Conservation (phyloP, 257 asterid species). For the Leonotis leonurus region DNA sequence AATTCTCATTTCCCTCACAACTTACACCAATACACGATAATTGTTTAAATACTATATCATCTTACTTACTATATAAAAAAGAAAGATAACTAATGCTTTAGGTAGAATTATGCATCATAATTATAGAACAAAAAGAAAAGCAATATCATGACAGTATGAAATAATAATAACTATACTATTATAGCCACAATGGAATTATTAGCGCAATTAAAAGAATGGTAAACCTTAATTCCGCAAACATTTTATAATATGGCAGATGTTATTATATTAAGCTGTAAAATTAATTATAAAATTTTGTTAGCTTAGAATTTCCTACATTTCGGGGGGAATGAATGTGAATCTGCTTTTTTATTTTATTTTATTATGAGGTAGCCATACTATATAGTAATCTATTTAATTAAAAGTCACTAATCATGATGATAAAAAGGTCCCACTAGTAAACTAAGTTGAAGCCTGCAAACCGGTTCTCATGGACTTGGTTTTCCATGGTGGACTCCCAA, state of each 20-base stretch:
- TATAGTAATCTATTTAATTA: conserved; percentile 7
- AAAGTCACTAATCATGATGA: conserved; percentile 7
- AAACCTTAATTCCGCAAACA: not conserved
- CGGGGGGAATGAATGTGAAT: not conserved
- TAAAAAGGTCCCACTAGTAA: conserved; percentile 19
- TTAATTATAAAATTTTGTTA: not conserved
- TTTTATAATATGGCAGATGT: not conserved
- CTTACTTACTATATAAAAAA: not conserved
- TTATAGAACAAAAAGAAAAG: conserved; percentile 22
- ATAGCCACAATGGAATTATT: conserved; percentile 7
- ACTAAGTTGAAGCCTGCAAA: conserved; percentile 26
- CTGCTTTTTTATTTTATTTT: not conserved
- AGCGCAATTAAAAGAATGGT: conserved; percentile 13
- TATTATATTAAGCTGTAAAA: not conserved
- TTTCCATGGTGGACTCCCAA: conserved; percentile 23
- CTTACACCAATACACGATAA: not conserved
- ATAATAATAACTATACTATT: conserved; percentile 15
- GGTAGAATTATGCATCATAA: conserved; percentile 26
- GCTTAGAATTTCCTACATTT: not conserved
- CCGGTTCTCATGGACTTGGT: conserved; percentile 28
- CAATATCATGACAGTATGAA: conserved; percentile 26
- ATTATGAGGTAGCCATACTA: no score
- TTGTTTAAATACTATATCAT: not conserved
- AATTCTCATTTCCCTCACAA: not conserved
- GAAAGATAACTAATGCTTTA: conserved; percentile 6